Evolutionary conservation across 2,329 filamentous ascomycete genomes (phyloP).

Genomic region (Coniella vitis): DNA sequence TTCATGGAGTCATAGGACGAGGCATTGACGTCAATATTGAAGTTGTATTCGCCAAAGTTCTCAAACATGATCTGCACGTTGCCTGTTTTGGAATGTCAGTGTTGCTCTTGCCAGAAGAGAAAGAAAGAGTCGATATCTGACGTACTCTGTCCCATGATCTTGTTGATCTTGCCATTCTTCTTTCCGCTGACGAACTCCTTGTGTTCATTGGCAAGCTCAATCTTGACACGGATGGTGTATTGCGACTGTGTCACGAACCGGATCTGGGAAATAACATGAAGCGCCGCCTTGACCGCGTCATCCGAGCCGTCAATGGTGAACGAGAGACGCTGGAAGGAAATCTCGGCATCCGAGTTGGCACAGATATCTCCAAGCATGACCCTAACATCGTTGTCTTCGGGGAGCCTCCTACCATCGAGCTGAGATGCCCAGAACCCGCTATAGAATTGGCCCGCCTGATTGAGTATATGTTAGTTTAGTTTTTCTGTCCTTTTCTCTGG

Average conservation of each 20-base stretch:
- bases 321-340: slow-evolving; percentile 88
- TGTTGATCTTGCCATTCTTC: slow-evolving; percentile 99
- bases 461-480: slow-evolving; percentile 20
- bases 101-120: slow-evolving; percentile 5
- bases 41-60: slow-evolving; percentile 99
- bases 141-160: slow-evolving; percentile 97
- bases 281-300: slow-evolving; percentile 90
- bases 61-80: slow-evolving; percentile 99
- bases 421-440: slow-evolving; percentile 92
- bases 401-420: slow-evolving; percentile 55
- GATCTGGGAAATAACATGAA: slow-evolving; percentile 88
- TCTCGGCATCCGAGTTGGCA: slow-evolving; percentile 89
- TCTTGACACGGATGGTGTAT: slow-evolving; percentile 94
- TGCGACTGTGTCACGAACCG: slow-evolving; percentile 80
- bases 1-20: slow-evolving; percentile 90
- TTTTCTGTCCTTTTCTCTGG: slow-evolving; percentile 11
- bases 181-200: slow-evolving; percentile 99
- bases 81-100: slow-evolving; percentile 38
- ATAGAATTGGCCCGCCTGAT: slow-evolving; percentile 90
- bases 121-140: slow-evolving; percentile 4
- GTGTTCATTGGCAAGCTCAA: slow-evolving; percentile 97
- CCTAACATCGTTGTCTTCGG: slow-evolving; percentile 67
- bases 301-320: slow-evolving; percentile 95
- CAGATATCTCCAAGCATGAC: slow-evolving; percentile 94
- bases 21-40: slow-evolving; percentile 96